Conservation (phyloP, 148 eudicot species). For the Chenopodium quinoa region DNA sequence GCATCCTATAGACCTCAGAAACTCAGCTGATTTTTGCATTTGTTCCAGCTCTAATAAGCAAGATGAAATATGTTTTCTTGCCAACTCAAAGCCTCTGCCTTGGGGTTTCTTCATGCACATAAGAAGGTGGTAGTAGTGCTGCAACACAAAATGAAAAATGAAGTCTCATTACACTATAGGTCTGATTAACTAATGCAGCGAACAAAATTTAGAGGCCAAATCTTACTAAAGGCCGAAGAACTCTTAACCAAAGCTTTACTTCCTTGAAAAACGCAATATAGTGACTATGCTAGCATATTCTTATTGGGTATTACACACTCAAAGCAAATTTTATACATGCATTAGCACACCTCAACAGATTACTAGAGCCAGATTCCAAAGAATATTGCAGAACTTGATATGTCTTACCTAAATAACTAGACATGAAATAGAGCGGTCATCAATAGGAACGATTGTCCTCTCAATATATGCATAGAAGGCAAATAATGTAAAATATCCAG, state of each 20-base stretch:
- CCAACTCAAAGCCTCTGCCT: constrained; percentile 92
- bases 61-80: constrained; percentile 75
- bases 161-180: not conserved
- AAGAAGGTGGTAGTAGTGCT: constrained; percentile 86
- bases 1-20: constrained; percentile 48
- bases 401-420: not conserved
- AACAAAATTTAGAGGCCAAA: not conserved
- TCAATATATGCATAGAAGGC: not conserved
- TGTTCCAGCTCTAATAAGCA: constrained; percentile 78
- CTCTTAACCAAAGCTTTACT: not conserved
- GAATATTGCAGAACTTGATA: not conserved
- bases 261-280: not conserved
- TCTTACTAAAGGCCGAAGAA: not conserved
- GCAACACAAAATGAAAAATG: constrained; percentile 20
- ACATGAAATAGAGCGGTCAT: not conserved
- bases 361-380: not conserved
- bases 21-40: constrained; percentile 59
- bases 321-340: not conserved
- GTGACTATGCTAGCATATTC: not conserved
- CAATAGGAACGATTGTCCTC: not conserved
- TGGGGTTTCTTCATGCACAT: constrained; percentile 75
- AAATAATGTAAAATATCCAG: too few species aligned
- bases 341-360: not conserved
- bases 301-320: not conserved
- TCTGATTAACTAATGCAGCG: not conserved